Percentiles rank a stretch among this genome's conserved stretches.
phyloP scores from a whole-genome alignment of 2,329 filamentous ascomycete genomes.

The Colletotrichum lindemuthianum region DNA sequence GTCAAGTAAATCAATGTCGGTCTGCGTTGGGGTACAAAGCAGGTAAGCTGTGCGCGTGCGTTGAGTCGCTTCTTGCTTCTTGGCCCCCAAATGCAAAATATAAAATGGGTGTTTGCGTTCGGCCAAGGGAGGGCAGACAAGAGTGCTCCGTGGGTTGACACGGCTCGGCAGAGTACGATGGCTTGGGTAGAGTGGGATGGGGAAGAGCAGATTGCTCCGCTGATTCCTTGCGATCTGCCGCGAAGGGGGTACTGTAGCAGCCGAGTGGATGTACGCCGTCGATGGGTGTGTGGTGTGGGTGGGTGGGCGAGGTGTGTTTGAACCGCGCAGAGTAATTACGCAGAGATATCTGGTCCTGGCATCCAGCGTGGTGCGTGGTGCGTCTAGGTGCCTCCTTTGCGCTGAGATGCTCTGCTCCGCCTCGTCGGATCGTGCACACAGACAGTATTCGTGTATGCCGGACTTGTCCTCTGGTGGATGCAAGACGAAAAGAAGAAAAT shows the following conservation, averaged over 20 bases:
- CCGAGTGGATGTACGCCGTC: conserved; percentile 9
- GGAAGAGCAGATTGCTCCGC: conserved; percentile 9
- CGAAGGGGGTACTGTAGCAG: conserved; percentile 12
- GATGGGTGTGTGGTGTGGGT: background rate
- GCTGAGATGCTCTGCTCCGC: background rate
- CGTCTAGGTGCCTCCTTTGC: background rate
- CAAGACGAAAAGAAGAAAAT: too few relatives aligned
- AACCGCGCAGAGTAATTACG: background rate
- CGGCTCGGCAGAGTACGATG: too few relatives aligned
- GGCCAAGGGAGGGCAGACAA: background rate
- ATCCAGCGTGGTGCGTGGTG: background rate
- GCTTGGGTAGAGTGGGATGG: too few relatives aligned
- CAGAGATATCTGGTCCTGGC: background rate
- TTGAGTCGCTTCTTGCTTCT: conserved; percentile 8
- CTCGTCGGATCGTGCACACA: too few relatives aligned
- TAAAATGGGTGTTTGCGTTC: conserved; percentile 14
- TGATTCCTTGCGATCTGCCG: conserved; percentile 22
- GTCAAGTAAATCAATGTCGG: too few relatives aligned
- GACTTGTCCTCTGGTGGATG: too few relatives aligned
- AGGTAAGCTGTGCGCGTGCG: background rate
- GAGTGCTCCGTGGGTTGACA: too few relatives aligned
- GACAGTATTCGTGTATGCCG: too few relatives aligned
- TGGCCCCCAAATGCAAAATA: conserved; percentile 6
- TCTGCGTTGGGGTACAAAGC: too few relatives aligned
- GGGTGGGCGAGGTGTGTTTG: background rate